Evolutionary conservation across 2,329 filamentous ascomycete species (phyloP).

Genomic region (Pezicula neosporulosa): DNA sequence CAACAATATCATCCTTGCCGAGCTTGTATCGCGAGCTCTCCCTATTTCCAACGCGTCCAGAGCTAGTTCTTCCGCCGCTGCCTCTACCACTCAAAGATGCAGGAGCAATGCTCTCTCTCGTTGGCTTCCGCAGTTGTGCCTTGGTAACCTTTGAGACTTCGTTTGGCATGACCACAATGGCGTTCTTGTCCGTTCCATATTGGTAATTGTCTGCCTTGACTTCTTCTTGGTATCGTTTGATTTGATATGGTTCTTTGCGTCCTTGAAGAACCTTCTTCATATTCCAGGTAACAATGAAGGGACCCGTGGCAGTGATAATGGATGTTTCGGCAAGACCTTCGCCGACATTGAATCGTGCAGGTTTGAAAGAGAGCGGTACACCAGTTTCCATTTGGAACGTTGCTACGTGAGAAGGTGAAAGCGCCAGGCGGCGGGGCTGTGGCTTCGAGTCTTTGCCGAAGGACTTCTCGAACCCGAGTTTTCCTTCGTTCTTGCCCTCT

Average conservation of each 20-base stretch:
- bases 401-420: constrained; percentile 89
- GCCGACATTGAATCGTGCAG: constrained; percentile 91
- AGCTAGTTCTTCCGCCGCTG: constrained; percentile 41
- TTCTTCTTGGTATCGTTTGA: constrained; percentile 93
- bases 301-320: constrained; percentile 94
- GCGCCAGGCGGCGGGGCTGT: constrained; percentile 81
- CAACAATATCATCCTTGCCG: constrained; percentile 78
- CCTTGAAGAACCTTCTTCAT: constrained; percentile 83
- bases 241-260: constrained; percentile 84
- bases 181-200: constrained; percentile 94
- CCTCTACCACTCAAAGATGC: constrained; percentile 42
- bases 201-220: constrained; percentile 99
- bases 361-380: constrained; percentile 80
- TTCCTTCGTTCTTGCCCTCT: constrained; percentile 92
- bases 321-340: constrained; percentile 79
- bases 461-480: constrained; percentile 92
- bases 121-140: constrained; percentile 79
- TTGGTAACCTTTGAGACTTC: constrained; percentile 98
- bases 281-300: constrained; percentile 96
- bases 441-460: constrained; percentile 94
- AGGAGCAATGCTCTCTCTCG: constrained; percentile 80
- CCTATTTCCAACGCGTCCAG: constrained; percentile 47
- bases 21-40: constrained; percentile 67
- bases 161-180: constrained; percentile 94
- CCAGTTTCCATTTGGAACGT: constrained; percentile 98